Conservation (phyloP, 371 early-diverging fungal species). For the Apophysomyces sp. region DNA sequence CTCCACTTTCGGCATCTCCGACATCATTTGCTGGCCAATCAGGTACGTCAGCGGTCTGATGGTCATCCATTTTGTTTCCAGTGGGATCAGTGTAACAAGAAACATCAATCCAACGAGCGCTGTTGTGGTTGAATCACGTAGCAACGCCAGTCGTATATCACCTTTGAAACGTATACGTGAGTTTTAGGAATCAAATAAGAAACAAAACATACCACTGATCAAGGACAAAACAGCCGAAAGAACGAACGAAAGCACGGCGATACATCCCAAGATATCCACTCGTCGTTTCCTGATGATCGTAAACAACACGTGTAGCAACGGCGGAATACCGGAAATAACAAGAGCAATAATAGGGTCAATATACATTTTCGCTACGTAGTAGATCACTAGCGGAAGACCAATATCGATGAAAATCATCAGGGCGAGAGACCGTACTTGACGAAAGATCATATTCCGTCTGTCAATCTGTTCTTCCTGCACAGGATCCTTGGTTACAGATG, state of each 20-base stretch:
- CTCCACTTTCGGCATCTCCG: slow-evolving; percentile 12
- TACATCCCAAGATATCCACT: slow-evolving; percentile 42
- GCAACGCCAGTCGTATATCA: slow-evolving; percentile 39
- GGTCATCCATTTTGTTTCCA: slow-evolving; percentile 31
- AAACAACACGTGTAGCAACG: slow-evolving; percentile 30
- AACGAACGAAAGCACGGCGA: slow-evolving; percentile 41
- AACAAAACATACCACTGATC: slow-evolving; percentile 23
- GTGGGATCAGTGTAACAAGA: slow-evolving; percentile 41
- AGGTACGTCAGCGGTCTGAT: slow-evolving; percentile 35
- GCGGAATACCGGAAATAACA: slow-evolving; percentile 52
- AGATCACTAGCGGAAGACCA: slow-evolving; percentile 36
- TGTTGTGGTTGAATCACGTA: slow-evolving; percentile 46
- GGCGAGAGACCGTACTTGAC: slow-evolving; percentile 4
- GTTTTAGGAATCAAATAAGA: not conserved
- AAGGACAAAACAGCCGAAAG: slow-evolving; percentile 41
- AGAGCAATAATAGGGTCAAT: slow-evolving; percentile 33
- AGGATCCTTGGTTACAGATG: not conserved
- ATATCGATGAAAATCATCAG: slow-evolving; percentile 27
- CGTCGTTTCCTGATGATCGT: slow-evolving; percentile 17
- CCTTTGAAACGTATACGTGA: slow-evolving; percentile 8
- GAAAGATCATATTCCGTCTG: not conserved
- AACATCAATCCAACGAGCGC: slow-evolving; percentile 42
- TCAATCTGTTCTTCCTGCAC: not conserved
- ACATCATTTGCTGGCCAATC: slow-evolving; percentile 34
- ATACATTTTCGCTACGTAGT: slow-evolving; percentile 31